Base-by-base conservation (phyloP, 2,329 filamentous ascomycete species). In the Blumeria hordei region DNA sequence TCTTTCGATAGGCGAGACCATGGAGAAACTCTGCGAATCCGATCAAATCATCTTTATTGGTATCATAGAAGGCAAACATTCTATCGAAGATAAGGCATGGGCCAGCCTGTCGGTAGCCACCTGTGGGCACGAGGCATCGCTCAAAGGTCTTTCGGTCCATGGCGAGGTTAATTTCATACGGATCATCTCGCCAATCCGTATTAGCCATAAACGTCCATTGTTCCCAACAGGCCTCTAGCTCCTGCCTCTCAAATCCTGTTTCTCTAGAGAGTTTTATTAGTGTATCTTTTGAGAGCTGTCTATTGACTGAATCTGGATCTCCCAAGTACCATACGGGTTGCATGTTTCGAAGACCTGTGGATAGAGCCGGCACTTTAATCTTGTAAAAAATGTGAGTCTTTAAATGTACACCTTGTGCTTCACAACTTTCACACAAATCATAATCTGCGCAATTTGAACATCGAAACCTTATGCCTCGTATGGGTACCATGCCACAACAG, bases 371-470 rank as follows among this genome's bases (percentile, higher is more conserved):
- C 10, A 96, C 82, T 55, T 82, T 82, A 64, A 98, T 85, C 67
- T 96, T 96, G 74, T 93, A 94, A 69, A 98, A 96, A 49, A 96
- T 78, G 67, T 98, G 92, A 1, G 88, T 94, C 67, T 90, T 93
- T 65, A 94, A 90, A 56, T 66, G 64, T 1, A 81, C 69, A 21
- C 78, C 77, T 61, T 81, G 78, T 5, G 85, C 78, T 69, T 98
- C 90, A 69, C 92, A 98, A 7, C 81, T 81, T 65, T 95, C 88
- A 70, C 92, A 98, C 1, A 98, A 77, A 65, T 98, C 92, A 65
- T 88, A 96, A 68, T 98, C 90, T 60, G 85, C 80, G 66, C 92
- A 98, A 69, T 98, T 96, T 62, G 88, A 82, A 68, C 92, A 98
- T 57, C 88, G 83, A 70, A 94, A 98, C 56, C 92, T 79, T 58